These are phyloP conservation scores for Cucurbitaria berberidis DNA, from an alignment of 2,329 filamentous ascomycete species.

Conservation along the genomic window DNA sequence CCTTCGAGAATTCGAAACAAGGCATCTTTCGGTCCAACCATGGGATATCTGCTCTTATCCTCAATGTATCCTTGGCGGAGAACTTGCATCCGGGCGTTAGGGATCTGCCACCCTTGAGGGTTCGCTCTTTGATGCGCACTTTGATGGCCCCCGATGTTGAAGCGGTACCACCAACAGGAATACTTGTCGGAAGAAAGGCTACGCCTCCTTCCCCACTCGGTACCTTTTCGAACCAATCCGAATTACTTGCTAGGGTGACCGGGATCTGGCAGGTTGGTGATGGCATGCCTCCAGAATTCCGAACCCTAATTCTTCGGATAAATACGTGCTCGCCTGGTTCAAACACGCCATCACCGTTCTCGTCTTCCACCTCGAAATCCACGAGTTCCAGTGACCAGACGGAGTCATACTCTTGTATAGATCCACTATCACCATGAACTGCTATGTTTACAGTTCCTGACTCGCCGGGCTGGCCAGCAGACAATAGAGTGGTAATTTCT, in stretches of 20 bases:
- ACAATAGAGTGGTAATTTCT: conserved; percentile 7
- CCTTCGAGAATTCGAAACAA: conserved; percentile 4
- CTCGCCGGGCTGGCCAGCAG: conserved; percentile 4
- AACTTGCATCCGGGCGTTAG: neutral
- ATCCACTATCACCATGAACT: conserved; percentile 9
- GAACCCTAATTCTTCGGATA: conserved; percentile 5
- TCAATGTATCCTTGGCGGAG: neutral
- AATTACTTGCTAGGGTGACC: conserved; percentile 5
- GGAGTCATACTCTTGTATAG: conserved; percentile 5
- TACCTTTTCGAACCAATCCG: conserved; percentile 7
- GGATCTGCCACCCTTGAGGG: too few relatives aligned
- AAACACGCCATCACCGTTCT: conserved; percentile 22
- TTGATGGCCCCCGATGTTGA: conserved; percentile 7
- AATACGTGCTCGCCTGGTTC: conserved; percentile 24
- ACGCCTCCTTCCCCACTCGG: conserved; percentile 4
- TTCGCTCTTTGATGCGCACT: conserved; percentile 6
- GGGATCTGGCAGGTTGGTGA: conserved; percentile 9
- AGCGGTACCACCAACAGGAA: conserved; percentile 5
- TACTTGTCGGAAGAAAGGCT: conserved; percentile 5
- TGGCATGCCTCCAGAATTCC: conserved; percentile 11
- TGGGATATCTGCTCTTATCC: conserved; percentile 11
- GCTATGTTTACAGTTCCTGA: conserved; percentile 10
- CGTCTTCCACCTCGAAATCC: conserved; percentile 23
- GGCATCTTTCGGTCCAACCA: conserved; percentile 10
- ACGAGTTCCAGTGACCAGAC: conserved; percentile 16